Evolutionary conservation across 164 flowering plant genomes (phyloP), one percentile per base, ranked within the genome.

Genomic region (Paratinospora sagittata): DNA sequence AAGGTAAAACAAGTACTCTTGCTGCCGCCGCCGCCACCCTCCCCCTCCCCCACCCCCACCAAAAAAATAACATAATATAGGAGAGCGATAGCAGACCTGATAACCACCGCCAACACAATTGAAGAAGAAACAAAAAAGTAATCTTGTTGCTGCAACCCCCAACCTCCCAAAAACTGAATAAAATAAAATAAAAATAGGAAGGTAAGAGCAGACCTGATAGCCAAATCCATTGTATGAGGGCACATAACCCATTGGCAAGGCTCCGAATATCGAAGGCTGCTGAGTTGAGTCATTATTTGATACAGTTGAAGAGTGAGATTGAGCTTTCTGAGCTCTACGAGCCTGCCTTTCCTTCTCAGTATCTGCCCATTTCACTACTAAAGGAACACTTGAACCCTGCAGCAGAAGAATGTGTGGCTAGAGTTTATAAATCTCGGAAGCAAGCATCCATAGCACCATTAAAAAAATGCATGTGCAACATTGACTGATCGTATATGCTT

Each of bases 281-380:
- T 89, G 93, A 45, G 81, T n/a, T 1, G 88, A 82, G 77, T 89
- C 88, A 72, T 79, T 27, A 76, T 80, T 85, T 75, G 86, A 74
- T 68, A 82, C 33, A 76, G 71, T 79, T 74, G 93, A 67, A 69
- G 79, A 81, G 76, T 83, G 91, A 3, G 89, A 81, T 39, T 89
- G 91, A 75, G 90, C 91, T 83, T 95, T 95, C 79, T 88, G 98
- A 78, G 90, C 97, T 81, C 85, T 87, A 10, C 99, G 87, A 68
- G 97, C 92, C 78, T 88, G 95, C 70, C 98, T 86, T 84, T 96
- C 99, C 77, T 90, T 96, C 78, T 96, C 99, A 12, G 97, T 96
- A 78, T 96, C 99, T 23, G 99, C 99, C 99, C 99, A 93, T 81
- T 93, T 96, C 82, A 96, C 97, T 72, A 96, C 97, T 75, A 96